phyloP scores from a whole-genome alignment of 1,139 yeast species.

The Candida sojae region DNA sequence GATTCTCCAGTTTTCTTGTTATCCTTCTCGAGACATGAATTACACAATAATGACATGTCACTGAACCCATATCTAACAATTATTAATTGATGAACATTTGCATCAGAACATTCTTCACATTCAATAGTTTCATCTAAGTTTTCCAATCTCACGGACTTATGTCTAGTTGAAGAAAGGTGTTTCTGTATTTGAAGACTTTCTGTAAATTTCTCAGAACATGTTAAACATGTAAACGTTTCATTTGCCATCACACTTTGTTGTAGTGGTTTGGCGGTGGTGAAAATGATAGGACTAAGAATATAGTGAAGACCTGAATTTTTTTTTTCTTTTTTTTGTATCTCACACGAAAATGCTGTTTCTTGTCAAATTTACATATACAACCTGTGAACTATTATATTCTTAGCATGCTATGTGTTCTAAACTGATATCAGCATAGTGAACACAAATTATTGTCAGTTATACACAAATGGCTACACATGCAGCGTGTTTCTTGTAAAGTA shows the following conservation, averaged over 20 bases:
- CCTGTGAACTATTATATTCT: no score
- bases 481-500: no score
- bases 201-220: constrained; percentile 26
- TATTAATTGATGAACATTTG: constrained; percentile 54
- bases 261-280: neutral
- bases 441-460: no score
- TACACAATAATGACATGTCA: constrained; percentile 55
- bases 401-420: no score
- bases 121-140: constrained; percentile 41
- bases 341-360: no score
- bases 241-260: constrained; percentile 1
- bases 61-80: constrained; percentile 56
- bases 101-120: constrained; percentile 60
- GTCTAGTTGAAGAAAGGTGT: constrained; percentile 57
- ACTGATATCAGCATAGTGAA: no score
- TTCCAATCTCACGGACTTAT: constrained; percentile 44
- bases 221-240: constrained; percentile 24
- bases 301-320: neutral
- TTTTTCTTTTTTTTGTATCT: neutral
- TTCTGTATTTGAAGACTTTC: constrained; percentile 27
- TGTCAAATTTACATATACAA: neutral
- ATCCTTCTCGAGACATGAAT: constrained; percentile 45
- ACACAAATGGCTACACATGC: no score
- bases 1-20: constrained; percentile 24
- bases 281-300: neutral